Evolutionary conservation across 1,139 yeast species (phyloP), one percentile per base, ranked within the genome.

Genomic region (Candida frijolesensis): DNA sequence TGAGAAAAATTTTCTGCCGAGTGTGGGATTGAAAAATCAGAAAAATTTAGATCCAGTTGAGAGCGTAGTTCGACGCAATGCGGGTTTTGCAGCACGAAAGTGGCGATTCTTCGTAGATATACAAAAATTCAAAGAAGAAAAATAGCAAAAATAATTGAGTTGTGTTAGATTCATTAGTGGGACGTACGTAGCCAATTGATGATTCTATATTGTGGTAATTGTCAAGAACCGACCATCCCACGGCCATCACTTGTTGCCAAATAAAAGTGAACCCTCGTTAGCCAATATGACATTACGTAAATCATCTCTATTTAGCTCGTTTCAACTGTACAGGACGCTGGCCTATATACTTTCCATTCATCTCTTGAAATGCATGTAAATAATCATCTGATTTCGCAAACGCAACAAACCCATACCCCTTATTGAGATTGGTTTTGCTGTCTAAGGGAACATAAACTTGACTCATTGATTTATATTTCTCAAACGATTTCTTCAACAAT

Each of bases 271-370:
- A 32, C 12, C n/a, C 14, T 2, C 4, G 34, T 32, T 12, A 2
- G 18, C 2, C 16, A 15, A 38, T n/a, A n/a, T n/a, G 7, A 38
- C 2, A 38, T 15, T 25, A 6, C 42, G 18, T 40, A 9, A 15
- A 30, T 9, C 3, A 2, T 11, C 19, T 19, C 6, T 84, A 79
- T 52, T 80, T 83, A 0, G 94, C 92, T 52, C 85, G 73, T 64
- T 84, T 84, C 64, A 87, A 68, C 56, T 81, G 86, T 33, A 87
- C 83, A 0, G 95, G 95, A 57, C 84, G 86, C 56, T 78, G 81
- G 0, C 95, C 96, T 44, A 88, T 77, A 58, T 85, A 87, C 63
- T 86, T 85, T 40, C 89, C 88, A 62, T 87, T 85, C 84, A 86
- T 80, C 58, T 85, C 89, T 60, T 83, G 84, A 67, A 85, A 87